A percentile compares a stretch with the other conserved stretches of the same genome.
Conservation (phyloP, 192 early-diverging fungal genomes). For the Mortierella alpina region DNA sequence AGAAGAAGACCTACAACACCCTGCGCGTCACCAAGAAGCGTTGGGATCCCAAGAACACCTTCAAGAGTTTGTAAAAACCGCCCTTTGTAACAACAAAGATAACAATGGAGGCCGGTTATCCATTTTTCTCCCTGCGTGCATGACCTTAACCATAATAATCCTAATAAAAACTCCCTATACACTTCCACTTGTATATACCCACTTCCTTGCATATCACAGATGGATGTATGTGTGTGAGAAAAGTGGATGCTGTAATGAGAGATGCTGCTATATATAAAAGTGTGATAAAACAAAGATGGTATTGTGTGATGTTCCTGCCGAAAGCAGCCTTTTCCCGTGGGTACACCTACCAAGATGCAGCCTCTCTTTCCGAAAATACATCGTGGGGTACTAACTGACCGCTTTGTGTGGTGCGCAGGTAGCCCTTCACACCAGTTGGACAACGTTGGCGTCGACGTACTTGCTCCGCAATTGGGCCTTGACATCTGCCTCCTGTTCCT, state of each 20-base stretch:
- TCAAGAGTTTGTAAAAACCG: slow-evolving; percentile 38
- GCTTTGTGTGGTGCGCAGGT: background rate
- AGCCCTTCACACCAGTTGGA: slow-evolving; percentile 8
- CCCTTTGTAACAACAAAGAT: background rate
- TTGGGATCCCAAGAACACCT: slow-evolving; percentile 52
- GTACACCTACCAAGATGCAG: no score
- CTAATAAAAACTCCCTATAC: background rate
- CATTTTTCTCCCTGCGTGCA: no score
- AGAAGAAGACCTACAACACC: slow-evolving; percentile 49
- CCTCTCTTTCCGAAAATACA: no score
- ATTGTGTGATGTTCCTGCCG: background rate
- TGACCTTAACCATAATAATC: no score
- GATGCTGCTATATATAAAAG: background rate
- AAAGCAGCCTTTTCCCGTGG: no score
- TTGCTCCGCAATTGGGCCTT: slow-evolving; percentile 20
- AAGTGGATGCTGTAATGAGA: no score
- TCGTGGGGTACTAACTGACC: background rate
- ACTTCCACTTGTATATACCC: background rate
- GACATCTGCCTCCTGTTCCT: slow-evolving; percentile 34
- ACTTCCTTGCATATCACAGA: no score
- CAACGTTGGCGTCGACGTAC: slow-evolving; percentile 27
- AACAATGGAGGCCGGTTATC: background rate
- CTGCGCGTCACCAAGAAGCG: slow-evolving; percentile 48
- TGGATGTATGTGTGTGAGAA: no score
- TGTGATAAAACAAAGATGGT: background rate